A percentile compares a stretch with the other conserved stretches of the same genome.
Conservation (phyloP, 768 basidiomycete genomes). For the Boletellus ananiceps region DNA sequence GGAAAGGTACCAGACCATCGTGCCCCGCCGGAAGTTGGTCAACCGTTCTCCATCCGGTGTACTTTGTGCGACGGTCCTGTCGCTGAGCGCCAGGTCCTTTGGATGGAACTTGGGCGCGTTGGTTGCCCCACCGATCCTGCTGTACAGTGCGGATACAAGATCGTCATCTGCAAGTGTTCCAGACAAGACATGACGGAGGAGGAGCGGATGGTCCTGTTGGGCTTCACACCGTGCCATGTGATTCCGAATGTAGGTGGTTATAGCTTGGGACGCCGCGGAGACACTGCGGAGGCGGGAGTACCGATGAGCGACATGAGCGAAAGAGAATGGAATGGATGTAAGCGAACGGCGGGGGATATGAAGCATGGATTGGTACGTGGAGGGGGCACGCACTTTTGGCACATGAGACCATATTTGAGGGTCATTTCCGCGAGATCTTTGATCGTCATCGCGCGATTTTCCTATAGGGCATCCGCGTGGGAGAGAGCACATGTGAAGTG, state of each 20-base stretch:
- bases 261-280: slow-evolving; percentile 76
- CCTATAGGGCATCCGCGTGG: slow-evolving; percentile 34
- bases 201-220: slow-evolving; percentile 69
- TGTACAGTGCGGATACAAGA: slow-evolving; percentile 65
- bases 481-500: slow-evolving; percentile 15
- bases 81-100: slow-evolving; percentile 18
- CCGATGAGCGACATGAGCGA: slow-evolving; percentile 13
- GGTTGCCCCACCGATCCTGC: slow-evolving; percentile 62
- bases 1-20: slow-evolving; percentile 78
- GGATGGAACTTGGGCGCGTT: slow-evolving; percentile 31
- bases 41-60: slow-evolving; percentile 33
- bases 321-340: slow-evolving; percentile 6
- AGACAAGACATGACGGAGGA: slow-evolving; percentile 66
- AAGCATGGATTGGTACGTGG: slow-evolving; percentile 6
- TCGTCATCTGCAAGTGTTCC: slow-evolving; percentile 72
- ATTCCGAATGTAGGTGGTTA: slow-evolving; percentile 75
- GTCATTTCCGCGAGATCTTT: slow-evolving; percentile 78
- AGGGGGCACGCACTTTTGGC: slow-evolving; percentile 60
- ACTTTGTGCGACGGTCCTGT: slow-evolving; percentile 20
- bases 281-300: slow-evolving; percentile 38
- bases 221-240: slow-evolving; percentile 68
- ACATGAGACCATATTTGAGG: slow-evolving; percentile 57
- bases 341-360: neutral
- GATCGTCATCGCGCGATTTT: slow-evolving; percentile 82
- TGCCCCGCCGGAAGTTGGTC: slow-evolving; percentile 76